A percentile compares a stretch with the other conserved stretches of the same genome.
Conservation (phyloP, 148 eudicot genomes). For the Rhododendron molle region DNA sequence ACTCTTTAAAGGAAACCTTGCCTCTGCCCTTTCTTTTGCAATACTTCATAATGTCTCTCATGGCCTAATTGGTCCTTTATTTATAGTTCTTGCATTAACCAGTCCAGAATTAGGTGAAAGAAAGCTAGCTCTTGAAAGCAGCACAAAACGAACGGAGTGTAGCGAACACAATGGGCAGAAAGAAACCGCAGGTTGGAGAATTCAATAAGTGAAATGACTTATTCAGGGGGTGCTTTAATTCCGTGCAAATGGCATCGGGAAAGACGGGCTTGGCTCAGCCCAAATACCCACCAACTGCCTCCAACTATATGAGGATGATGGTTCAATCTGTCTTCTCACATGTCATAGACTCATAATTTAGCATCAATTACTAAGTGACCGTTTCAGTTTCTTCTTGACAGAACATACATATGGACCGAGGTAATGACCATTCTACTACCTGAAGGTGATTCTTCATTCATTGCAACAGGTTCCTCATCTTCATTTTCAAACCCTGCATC, state of each 20-base stretch:
- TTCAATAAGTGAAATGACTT: background rate
- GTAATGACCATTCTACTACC: conserved; percentile 29
- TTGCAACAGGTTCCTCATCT: conserved; percentile 73
- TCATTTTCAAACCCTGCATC: conserved; percentile 62
- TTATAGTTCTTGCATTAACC: no score
- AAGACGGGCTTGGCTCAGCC: background rate
- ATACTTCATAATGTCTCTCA: background rate
- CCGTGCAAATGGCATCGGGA: background rate
- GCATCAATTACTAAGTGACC: background rate
- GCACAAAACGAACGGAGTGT: background rate
- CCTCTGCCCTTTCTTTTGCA: background rate
- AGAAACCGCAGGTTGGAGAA: background rate
- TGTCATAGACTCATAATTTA: background rate
- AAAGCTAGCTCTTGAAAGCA: background rate
- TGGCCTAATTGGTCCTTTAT: background rate
- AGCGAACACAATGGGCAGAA: background rate
- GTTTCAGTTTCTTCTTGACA: background rate
- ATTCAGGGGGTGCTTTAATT: background rate
- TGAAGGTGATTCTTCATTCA: conserved; percentile 72
- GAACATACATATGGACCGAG: background rate
- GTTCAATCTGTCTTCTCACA: background rate
- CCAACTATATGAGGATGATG: background rate
- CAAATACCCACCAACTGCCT: background rate
- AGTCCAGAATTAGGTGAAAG: background rate
- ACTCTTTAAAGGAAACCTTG: background rate